Evolutionary conservation across 2,329 filamentous ascomycete genomes (phyloP).

Genomic region (Akanthomyces lecanii): DNA sequence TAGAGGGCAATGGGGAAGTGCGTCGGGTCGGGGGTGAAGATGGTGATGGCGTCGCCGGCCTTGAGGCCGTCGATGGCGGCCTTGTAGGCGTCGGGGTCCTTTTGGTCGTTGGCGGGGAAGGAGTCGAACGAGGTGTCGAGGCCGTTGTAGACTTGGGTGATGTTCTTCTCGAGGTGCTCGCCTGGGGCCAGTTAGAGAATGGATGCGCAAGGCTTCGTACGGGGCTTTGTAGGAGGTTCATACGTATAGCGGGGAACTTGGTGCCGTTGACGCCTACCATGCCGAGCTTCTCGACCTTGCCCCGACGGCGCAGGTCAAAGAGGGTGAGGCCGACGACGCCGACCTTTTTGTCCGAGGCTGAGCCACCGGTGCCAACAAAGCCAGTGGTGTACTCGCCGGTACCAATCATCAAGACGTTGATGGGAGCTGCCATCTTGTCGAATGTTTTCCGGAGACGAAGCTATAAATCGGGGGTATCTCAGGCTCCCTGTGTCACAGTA

Average conservation of each 20-base stretch:
- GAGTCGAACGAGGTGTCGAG: conserved; percentile 84
- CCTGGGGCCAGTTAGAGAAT: conserved; percentile 42
- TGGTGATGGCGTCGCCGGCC: conserved; percentile 84
- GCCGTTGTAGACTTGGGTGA: conserved; percentile 80
- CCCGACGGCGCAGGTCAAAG: conserved; percentile 81
- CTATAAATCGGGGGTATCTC: background rate
- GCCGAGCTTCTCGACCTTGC: conserved; percentile 78
- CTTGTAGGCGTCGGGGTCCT: conserved; percentile 82
- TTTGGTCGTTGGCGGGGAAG: conserved; percentile 68
- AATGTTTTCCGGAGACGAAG: background rate
- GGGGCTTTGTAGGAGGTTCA: conserved; percentile 29
- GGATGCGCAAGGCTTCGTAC: too few species aligned
- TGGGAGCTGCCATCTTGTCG: conserved; percentile 1
- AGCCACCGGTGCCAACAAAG: conserved; percentile 79
- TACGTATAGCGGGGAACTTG: conserved; percentile 89
- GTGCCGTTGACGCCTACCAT: conserved; percentile 88
- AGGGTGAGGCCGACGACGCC: conserved; percentile 87
- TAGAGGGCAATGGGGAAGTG: conserved; percentile 91
- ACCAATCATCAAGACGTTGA: conserved; percentile 50
- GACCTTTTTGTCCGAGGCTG: conserved; percentile 91
- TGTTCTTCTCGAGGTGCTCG: conserved; percentile 82
- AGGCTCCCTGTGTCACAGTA: background rate
- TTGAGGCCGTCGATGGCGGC: conserved; percentile 77
- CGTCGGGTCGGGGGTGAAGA: conserved; percentile 92
- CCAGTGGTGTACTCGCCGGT: conserved; percentile 97